A percentile compares a stretch with the other conserved stretches of the same genome.
These are phyloP conservation scores for Tarenaya hassleriana DNA, from an alignment of 345 rosid genomes.

Conservation along the genomic window DNA sequence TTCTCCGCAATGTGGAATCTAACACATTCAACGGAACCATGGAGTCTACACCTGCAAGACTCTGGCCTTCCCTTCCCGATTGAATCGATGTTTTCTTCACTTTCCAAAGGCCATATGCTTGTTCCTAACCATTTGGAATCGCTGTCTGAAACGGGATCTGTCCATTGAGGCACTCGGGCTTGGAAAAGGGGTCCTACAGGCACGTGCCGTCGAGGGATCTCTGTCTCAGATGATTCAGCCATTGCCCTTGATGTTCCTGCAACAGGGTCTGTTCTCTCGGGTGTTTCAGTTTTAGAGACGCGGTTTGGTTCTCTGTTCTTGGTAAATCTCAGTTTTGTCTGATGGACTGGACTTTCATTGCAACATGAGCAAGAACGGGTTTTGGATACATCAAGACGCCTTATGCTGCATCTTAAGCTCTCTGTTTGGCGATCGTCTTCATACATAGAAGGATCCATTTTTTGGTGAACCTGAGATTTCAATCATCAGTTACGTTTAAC, in stretches of 20 bases:
- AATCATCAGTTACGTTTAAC: background rate
- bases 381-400: constrained; percentile 22
- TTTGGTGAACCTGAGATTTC: constrained; percentile 48
- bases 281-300: background rate
- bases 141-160: constrained; percentile 37
- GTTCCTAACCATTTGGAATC: constrained; percentile 72
- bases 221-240: constrained; percentile 16
- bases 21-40: constrained; percentile 49
- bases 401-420: constrained; percentile 32
- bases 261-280: background rate
- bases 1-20: constrained; percentile 69
- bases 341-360: constrained; percentile 29
- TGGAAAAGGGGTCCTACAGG: constrained; percentile 53
- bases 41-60: constrained; percentile 43
- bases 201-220: constrained; percentile 21
- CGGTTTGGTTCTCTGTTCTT: constrained; percentile 9
- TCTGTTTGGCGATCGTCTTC: constrained; percentile 32
- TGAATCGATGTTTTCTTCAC: constrained; percentile 21
- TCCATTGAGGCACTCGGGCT: constrained; percentile 66
- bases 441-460: constrained; percentile 51
- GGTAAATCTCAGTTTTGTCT: constrained; percentile 16
- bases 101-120: constrained; percentile 42
- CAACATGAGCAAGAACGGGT: constrained; percentile 28
- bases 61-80: constrained; percentile 57
- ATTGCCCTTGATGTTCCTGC: constrained; percentile 17